Evolutionary conservation across 2,329 filamentous ascomycete species (phyloP).

Genomic region (Fusarium secorum): DNA sequence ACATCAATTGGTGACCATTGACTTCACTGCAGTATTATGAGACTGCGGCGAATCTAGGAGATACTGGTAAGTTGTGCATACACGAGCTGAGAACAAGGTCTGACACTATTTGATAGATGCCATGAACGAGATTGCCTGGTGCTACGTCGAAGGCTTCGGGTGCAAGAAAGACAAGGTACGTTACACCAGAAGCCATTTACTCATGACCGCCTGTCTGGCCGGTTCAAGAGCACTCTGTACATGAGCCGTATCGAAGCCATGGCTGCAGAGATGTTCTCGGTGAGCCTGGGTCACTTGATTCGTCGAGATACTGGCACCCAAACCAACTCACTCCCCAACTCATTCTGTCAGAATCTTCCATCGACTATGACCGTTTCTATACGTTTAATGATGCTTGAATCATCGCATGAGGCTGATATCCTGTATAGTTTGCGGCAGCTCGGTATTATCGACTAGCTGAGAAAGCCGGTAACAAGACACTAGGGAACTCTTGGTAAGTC

Average conservation of each 20-base stretch:
- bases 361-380: constrained; percentile 2
- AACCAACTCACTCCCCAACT: constrained; percentile 17
- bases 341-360: background rate
- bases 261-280: constrained; percentile 8
- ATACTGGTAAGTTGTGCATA: constrained; percentile 67
- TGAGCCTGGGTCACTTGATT: constrained; percentile 27
- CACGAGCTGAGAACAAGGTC: constrained; percentile 1
- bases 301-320: constrained; percentile 21
- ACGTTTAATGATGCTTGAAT: constrained; percentile 10
- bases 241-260: constrained; percentile 6
- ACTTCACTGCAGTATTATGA: constrained; percentile 80
- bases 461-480: constrained; percentile 83
- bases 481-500: constrained; percentile 94
- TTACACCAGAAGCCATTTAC: constrained; percentile 39
- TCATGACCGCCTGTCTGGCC: constrained; percentile 3
- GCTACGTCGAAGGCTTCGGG: constrained; percentile 95
- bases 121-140: constrained; percentile 97
- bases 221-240: constrained; percentile 6
- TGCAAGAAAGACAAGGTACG: constrained; percentile 98
- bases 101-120: constrained; percentile 67
- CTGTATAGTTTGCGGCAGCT: constrained; percentile 74
- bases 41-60: constrained; percentile 94
- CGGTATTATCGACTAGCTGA: constrained; percentile 94
- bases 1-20: constrained; percentile 12
- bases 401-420: constrained; percentile 60